A percentile compares a stretch with the other conserved stretches of the same genome.
phyloP scores from a whole-genome alignment of 192 early-diverging fungal genomes.

The Entophlyctis luteolus region DNA sequence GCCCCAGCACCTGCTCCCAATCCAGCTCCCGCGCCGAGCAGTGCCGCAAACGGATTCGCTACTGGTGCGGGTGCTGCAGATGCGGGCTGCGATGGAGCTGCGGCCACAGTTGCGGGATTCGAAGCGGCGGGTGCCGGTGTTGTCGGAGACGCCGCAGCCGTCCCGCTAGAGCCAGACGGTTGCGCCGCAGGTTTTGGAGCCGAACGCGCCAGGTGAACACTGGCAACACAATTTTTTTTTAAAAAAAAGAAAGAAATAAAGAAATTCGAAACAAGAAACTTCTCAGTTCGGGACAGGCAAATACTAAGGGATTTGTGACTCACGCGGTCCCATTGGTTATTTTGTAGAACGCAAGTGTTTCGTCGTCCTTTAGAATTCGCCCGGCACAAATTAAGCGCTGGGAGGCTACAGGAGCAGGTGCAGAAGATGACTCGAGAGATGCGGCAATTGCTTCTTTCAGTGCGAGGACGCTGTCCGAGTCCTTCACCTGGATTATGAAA shows the following conservation, averaged over 20 bases:
- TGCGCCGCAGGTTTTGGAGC: conserved; percentile 17
- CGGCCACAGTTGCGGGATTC: conserved; percentile 24
- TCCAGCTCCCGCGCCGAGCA: conserved; percentile 21
- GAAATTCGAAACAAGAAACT: neutral
- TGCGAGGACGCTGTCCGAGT: conserved; percentile 59
- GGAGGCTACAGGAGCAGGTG: conserved; percentile 53
- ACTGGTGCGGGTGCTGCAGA: conserved; percentile 32
- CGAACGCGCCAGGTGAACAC: conserved; percentile 85
- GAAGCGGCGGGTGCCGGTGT: conserved; percentile 35
- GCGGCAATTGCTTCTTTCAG: conserved; percentile 75
- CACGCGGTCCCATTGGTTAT: conserved; percentile 77
- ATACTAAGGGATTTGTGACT: neutral
- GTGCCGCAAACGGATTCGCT: conserved; percentile 35
- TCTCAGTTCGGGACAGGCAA: neutral
- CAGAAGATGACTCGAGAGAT: conserved; percentile 41
- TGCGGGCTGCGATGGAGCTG: conserved; percentile 37
- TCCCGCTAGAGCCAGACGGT: conserved; percentile 3
- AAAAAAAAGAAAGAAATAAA: neutral
- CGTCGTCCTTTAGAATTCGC: conserved; percentile 87
- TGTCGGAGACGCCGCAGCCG: conserved; percentile 27
- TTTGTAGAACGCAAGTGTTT: conserved; percentile 74
- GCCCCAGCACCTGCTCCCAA: conserved; percentile 9
- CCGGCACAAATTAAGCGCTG: conserved; percentile 94
- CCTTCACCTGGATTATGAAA: conserved; percentile 1
- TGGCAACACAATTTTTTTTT: no score